Conservation (phyloP, 306 rosid genomes). For the Bauhinia variegata region DNA sequence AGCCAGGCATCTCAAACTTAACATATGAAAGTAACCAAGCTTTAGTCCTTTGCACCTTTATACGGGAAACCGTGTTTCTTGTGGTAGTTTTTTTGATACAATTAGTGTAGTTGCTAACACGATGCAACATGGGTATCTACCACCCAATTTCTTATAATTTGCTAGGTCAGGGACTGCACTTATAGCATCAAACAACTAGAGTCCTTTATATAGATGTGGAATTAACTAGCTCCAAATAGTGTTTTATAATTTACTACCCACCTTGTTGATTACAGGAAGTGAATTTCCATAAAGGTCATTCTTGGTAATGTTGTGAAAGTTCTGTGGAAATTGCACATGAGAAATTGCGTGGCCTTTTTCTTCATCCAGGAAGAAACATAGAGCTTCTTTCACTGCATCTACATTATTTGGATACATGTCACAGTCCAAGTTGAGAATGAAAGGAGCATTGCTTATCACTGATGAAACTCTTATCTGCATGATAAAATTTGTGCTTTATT, state of each 20-base stretch:
- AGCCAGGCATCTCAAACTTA: conserved; percentile 61
- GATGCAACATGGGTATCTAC: no score
- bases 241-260: no score
- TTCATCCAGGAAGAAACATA: conserved; percentile 72
- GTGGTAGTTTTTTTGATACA: no score
- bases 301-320: conserved; percentile 45
- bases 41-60: no score
- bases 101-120: no score
- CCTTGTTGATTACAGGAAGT: conserved; percentile 7
- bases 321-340: conserved; percentile 65
- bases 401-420: conserved; percentile 69
- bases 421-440: conserved; percentile 73
- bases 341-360: conserved; percentile 55
- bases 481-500: no score
- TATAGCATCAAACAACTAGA: no score
- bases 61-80: no score
- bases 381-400: conserved; percentile 46
- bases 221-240: no score
- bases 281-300: conserved; percentile 52
- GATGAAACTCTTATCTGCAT: conserved; percentile 71
- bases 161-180: no score
- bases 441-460: conserved; percentile 63
- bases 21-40: not conserved
- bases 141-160: no score
- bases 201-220: no score